These are phyloP conservation scores for Astraeus odoratus DNA, from an alignment of 768 basidiomycete species.

Conservation along the genomic window DNA sequence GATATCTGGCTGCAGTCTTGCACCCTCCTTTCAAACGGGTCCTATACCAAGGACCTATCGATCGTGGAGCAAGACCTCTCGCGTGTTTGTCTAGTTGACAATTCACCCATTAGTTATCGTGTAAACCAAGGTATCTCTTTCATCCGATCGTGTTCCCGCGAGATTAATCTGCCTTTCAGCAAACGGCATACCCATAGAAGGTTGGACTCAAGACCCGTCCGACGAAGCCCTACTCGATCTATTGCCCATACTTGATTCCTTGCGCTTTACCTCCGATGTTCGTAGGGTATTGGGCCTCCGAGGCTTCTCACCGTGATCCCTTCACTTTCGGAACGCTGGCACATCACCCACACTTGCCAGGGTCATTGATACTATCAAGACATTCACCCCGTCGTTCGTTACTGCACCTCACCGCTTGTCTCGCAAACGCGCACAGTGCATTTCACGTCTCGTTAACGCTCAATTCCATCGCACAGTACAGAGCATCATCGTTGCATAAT, in stretches of 20 bases:
- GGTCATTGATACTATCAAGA: not conserved
- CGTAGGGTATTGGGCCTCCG: constrained; percentile 81
- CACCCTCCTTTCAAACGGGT: constrained; percentile 85
- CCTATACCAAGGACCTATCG: constrained; percentile 90
- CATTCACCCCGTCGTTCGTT: not conserved
- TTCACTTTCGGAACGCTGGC: not conserved
- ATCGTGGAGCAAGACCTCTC: constrained; percentile 85
- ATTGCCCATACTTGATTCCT: constrained; percentile 89
- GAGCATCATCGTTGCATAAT: constrained; percentile 25
- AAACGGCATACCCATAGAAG: constrained; percentile 98
- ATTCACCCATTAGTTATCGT: constrained; percentile 88
- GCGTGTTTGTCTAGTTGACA: constrained; percentile 93
- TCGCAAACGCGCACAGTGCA: constrained; percentile 3
- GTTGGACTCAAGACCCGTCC: constrained; percentile 95
- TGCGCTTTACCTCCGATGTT: constrained; percentile 95
- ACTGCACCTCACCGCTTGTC: not conserved
- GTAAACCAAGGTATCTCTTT: constrained; percentile 73
- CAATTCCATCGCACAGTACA: constrained; percentile 11
- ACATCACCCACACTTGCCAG: not conserved
- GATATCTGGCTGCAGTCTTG: constrained; percentile 57
- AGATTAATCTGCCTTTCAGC: constrained; percentile 40
- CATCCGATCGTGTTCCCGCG: not conserved
- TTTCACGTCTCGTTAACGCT: constrained; percentile 15
- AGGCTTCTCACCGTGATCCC: constrained; percentile 37
- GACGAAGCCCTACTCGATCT: constrained; percentile 96